Evolutionary conservation across 1,284 basidiomycete species (phyloP), one percentile per base, ranked within the genome.

Genomic region (Fomitopsis betulina): DNA sequence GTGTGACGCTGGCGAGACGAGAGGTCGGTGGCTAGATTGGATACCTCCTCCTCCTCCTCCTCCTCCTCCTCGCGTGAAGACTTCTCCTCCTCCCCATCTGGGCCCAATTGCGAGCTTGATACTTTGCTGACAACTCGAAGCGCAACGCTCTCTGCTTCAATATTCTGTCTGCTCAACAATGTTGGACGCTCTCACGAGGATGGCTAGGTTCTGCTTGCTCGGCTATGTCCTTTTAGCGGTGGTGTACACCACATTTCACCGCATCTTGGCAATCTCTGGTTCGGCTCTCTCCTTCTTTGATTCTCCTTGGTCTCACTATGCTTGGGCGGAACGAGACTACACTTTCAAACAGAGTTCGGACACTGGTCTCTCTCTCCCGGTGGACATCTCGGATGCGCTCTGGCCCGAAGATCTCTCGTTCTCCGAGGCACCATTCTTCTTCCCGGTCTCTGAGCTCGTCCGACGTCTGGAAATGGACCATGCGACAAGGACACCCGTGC

Each of bases 161-260:
- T 12, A 10, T 10, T 6, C 2, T 15, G 3, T 12, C 8, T 12
- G 12, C 12, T 37, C 35, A 15, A 9, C 42, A 43, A 23, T 9
- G 35, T 10, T 32, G 49, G n/a, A 35, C 33, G 15, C 27, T 15
- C 10, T 52, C 23, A 39, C 39, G 1, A 49, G 17, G 37, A 15
- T 25, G 0, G 27, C 25, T 42, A 62, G 62, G 52, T 54, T 62
- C 5, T 54, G 56, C 33, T 19, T 56, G 17, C 33, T 60, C 12
- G 40, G 27, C 5, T 62, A 63, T 52, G 42, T 59, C 38, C 15
- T 33, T 19, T 47, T 58, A 2, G 54, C 63, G 33, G 54, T 65
- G 6, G 30, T 62, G 2, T 65, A 59, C 49, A 54, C 58, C 19
- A 58, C 59, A 38, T 25, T 40, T 32, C 17, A 21, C 32, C 32